These are phyloP conservation scores for Tephrocybe sp. DNA, from an alignment of 768 basidiomycete species.

Conservation along the genomic window DNA sequence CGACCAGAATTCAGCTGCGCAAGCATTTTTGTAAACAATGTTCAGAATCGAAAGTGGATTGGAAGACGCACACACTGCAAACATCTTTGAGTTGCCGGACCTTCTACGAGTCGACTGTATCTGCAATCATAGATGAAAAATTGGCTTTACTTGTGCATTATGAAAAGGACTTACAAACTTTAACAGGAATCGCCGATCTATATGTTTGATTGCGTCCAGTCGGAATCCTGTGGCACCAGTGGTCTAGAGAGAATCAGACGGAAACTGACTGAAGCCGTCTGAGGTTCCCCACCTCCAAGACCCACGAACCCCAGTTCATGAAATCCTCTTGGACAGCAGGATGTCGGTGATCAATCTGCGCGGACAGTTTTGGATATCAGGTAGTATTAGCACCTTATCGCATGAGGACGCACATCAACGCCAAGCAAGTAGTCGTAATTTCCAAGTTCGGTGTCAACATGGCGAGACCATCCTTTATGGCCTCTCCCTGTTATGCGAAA, in stretches of 20 bases:
- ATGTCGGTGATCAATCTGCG: constrained; percentile 85
- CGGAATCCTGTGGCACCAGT: constrained; percentile 75
- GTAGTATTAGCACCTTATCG: not conserved
- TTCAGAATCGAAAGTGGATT: not conserved
- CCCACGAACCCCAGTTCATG: constrained; percentile 75
- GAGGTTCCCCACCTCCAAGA: constrained; percentile 40
- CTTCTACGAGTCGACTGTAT: constrained; percentile 47
- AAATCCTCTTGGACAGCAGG: constrained; percentile 77
- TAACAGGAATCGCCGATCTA: constrained; percentile 66
- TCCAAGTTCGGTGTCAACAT: constrained; percentile 81
- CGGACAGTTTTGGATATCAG: too few species aligned
- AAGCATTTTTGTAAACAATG: too few species aligned
- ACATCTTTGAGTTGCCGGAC: constrained; percentile 47
- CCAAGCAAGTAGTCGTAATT: constrained; percentile 87
- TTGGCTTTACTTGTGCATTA: not conserved
- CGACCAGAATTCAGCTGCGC: too few species aligned
- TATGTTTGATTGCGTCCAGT: constrained; percentile 90
- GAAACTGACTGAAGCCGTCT: not conserved
- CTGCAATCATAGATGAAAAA: constrained; percentile 27
- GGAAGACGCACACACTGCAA: constrained; percentile 44
- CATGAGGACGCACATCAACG: constrained; percentile 47
- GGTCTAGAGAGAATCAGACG: constrained; percentile 38
- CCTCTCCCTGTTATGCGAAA: constrained; percentile 68
- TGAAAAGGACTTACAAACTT: constrained; percentile 52
- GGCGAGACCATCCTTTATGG: constrained; percentile 77